Percentiles rank a stretch among this genome's conserved stretches.
Evolutionary conservation across 345 rosid genomes (phyloP).

Genomic region (Camelina neglecta): DNA sequence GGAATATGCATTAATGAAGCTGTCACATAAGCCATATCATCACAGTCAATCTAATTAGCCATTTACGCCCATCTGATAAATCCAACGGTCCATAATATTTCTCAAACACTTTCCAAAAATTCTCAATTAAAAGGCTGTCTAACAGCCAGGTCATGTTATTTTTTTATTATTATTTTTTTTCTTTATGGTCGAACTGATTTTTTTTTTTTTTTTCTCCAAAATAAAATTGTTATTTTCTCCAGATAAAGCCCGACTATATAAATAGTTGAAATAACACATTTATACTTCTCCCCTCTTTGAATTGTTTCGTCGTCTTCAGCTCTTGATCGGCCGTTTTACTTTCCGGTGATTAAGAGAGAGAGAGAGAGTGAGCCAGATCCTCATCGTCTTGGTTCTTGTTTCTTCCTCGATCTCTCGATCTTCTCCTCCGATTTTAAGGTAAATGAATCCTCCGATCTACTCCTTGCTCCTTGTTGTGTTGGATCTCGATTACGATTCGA

Average conservation of each 20-base stretch:
- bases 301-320: slow-evolving; percentile 26
- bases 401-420: slow-evolving; percentile 27
- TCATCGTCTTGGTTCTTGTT: slow-evolving; percentile 11
- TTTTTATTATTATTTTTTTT: slow-evolving; percentile 22
- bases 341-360: slow-evolving; percentile 9
- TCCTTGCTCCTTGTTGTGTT: background rate
- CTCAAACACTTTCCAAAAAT: background rate
- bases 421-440: slow-evolving; percentile 9
- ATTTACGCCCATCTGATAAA: background rate
- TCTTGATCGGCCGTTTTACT: background rate
- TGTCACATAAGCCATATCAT: slow-evolving; percentile 13
- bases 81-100: background rate
- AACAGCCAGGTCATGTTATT: slow-evolving; percentile 58
- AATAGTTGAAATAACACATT: slow-evolving; percentile 1
- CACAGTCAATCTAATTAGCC: background rate
- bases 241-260: slow-evolving; percentile 34
- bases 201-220: background rate
- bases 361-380: slow-evolving; percentile 1
- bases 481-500: background rate
- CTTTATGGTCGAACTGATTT: slow-evolving; percentile 55
- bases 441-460: background rate
- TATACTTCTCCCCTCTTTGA: background rate
- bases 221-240: slow-evolving; percentile 32
- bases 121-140: slow-evolving; percentile 31
- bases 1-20: slow-evolving; percentile 4